Evolutionary conservation across 805 yeast genomes (phyloP), one percentile per base, ranked within the genome.

Genomic region (Candida morakotiae): DNA sequence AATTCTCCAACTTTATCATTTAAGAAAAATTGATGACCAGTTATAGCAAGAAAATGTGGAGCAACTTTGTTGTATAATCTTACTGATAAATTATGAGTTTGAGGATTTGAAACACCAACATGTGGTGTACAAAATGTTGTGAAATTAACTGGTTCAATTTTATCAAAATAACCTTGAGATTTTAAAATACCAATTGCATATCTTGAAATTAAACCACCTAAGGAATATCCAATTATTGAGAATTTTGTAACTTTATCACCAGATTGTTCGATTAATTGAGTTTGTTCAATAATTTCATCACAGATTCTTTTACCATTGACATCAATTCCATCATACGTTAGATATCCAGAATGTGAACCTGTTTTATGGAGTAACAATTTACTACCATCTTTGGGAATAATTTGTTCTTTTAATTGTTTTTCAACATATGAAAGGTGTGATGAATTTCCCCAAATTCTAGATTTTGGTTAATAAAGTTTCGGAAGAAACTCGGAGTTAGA

Each of bases 271-370:
- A 31, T 28, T 25, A 19, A 18, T 3, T 37, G 29, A 3, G 58
- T 52, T 39, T 56, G 51, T 4, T 38, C 47, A 16, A 46, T 27
- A 34, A 87, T 79, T 57, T 87, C 95, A 37, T 72, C 72, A 1
- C 83, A 79, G 6, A 85, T 82, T 16, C 94, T 65, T 34, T 78
- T 67, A 1, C 95, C 95, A 52, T 93, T 86, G 19, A 86, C 78
- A 46, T 87, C 95, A 16, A 87, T 78, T 2, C 96, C 96, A 52
- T 87, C 96, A 48, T 86, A 81, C 2, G 95, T 87, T 51, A 75
- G 74, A 53, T 78, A 84, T 5, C 89, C 91, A 38, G 77, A 72
- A 51, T 84, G 87, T 1, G 81, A 67, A 11, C 69, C 71, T 0
- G 87, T 69, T 31, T 72, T 66, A 48, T 77, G 73, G 2, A 71